Conservation (phyloP, 1,139 yeast species). For the Debaryomyces psychrophilus region DNA sequence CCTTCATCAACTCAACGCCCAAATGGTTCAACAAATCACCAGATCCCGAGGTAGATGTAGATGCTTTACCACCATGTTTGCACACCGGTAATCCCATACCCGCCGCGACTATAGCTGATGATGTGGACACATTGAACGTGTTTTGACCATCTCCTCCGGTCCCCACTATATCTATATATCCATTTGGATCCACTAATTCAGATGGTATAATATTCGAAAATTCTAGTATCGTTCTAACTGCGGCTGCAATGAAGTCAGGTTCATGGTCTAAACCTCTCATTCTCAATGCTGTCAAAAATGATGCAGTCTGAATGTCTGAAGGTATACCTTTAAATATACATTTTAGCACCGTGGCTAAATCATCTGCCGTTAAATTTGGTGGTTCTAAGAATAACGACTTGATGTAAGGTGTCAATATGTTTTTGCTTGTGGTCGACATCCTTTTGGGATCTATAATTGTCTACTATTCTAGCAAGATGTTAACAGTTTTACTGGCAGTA, state of each 20-base stretch:
- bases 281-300: constrained; percentile 78
- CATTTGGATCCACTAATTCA: constrained; percentile 46
- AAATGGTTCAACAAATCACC: constrained; percentile 80
- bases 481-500: neutral
- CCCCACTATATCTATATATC: constrained; percentile 89
- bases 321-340: constrained; percentile 62
- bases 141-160: constrained; percentile 99
- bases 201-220: constrained; percentile 57
- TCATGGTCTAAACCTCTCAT: constrained; percentile 78
- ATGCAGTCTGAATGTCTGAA: constrained; percentile 71
- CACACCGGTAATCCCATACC: constrained; percentile 86
- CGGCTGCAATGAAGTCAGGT: constrained; percentile 81
- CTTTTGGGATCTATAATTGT: neutral
- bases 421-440: constrained; percentile 20
- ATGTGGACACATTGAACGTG: constrained; percentile 94
- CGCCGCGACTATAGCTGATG: constrained; percentile 91
- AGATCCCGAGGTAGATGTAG: constrained; percentile 90
- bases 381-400: constrained; percentile 63
- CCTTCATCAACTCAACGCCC: constrained; percentile 76
- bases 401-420: constrained; percentile 62
- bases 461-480: neutral
- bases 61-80: constrained; percentile 96
- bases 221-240: constrained; percentile 69
- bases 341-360: constrained; percentile 61
- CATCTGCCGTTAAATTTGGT: constrained; percentile 60